A percentile compares a stretch with the other conserved stretches of the same genome.
phyloP scores from a whole-genome alignment of 371 early-diverging fungal genomes.

The Lichtheimia corymbifera region DNA sequence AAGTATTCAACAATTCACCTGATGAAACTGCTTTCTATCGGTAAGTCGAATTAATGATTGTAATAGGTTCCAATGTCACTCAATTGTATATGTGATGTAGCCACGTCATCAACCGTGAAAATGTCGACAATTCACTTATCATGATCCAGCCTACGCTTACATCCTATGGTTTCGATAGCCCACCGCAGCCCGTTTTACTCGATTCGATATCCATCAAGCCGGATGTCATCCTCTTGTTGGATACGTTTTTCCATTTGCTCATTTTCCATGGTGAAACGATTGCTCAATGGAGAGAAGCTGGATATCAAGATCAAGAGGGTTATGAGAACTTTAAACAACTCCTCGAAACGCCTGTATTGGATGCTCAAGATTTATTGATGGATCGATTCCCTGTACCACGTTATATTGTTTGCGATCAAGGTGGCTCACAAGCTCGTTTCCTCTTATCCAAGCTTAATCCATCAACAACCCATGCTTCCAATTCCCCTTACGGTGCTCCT shows the following conservation, averaged over 20 bases:
- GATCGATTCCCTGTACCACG: conserved; percentile 99
- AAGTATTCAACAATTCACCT: conserved; percentile 98
- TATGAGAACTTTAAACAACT: conserved; percentile 88
- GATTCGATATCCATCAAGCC: conserved; percentile 97
- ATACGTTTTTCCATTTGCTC: conserved; percentile 80
- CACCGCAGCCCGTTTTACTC: conserved; percentile 94
- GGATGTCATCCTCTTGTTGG: conserved; percentile 95
- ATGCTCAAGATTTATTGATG: conserved; percentile 89
- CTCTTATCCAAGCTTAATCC: conserved; percentile 98
- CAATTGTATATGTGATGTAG: conserved; percentile 29
- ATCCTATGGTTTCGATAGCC: conserved; percentile 88
- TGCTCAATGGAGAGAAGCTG: conserved; percentile 72
- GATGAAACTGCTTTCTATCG: conserved; percentile 99
- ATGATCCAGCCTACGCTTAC: conserved; percentile 99
- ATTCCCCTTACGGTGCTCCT: conserved; percentile 64
- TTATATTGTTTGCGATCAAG: conserved; percentile 97
- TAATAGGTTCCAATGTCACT: too few species aligned
- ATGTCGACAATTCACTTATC: conserved; percentile 93
- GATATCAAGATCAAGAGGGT: conserved; percentile 51
- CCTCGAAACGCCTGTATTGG: conserved; percentile 86
- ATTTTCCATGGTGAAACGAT: conserved; percentile 54
- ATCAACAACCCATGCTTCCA: conserved; percentile 90
- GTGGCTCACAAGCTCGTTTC: conserved; percentile 99
- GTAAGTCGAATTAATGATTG: conserved; percentile 16
- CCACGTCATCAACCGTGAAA: conserved; percentile 93